Base-by-base conservation (phyloP, 129 eudicot genomes). In the Escallonia herrerae region DNA sequence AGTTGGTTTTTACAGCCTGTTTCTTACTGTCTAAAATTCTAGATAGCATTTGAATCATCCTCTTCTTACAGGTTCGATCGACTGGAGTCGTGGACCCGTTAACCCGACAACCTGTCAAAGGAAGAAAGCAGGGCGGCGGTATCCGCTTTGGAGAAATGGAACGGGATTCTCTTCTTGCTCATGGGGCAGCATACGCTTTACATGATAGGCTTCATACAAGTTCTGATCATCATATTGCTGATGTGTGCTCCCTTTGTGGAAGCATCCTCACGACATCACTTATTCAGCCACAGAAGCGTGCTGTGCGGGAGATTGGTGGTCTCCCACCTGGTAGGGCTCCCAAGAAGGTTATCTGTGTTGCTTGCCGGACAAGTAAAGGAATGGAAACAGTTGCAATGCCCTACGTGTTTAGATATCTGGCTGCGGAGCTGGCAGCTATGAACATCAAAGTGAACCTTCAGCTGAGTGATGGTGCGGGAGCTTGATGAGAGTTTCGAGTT, bases 361-460 rank as follows among this genome's bases (percentile, higher is more conserved):
- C 96, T 64, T 93, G 98, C 69, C 22, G 65, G 65, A 83, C 96
- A 3, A 81, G 86, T 60, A 88, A 88, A 64, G 96, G 95, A 2
- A 93, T 93, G 98, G 95, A 86, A 68, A 93, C 96, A 8, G 98
- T 88, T 40, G 91, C 96, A 4, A 83, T 93, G 98, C 98, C 98
- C 6, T 93, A 88, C n/a, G 96, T 93, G 7, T 88, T 88, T 70
- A 77, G 95, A 64, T 85, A 88, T 70, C 71, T 93, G 65, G 96
- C 96, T 52, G 90, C 98, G 3, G 98, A 93, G 73, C 74, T 93
- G 67, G 96, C 91, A 4, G 91, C 95, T 46, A 93, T 93, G 98
- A 88, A 88, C 66, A 88, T 88, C 11, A 82, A 84, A 45, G 72
- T 93, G 89, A 81, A 86, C 6, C 83, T 93, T 50, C 68, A 88